Percentiles rank a stretch among this genome's conserved stretches.
These are phyloP conservation scores for Pyrenochaeta sp. DNA, from an alignment of 2,329 filamentous ascomycete genomes.

Conservation along the genomic window DNA sequence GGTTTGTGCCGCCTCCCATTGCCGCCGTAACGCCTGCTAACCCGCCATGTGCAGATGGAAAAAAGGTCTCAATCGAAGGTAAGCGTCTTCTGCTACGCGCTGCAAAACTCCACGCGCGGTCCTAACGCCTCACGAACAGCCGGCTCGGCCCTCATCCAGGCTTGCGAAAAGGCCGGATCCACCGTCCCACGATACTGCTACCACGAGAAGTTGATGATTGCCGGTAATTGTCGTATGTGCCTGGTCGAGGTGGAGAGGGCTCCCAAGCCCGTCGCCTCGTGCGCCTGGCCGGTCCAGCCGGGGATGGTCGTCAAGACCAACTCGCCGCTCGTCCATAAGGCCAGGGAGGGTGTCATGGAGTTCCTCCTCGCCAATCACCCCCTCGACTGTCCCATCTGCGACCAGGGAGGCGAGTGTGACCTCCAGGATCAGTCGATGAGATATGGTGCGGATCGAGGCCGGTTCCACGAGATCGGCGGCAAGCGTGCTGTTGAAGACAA, in stretches of 20 bases:
- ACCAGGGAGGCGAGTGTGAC: conserved; percentile 98
- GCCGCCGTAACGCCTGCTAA: conserved; percentile 41
- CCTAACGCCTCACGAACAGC: conserved; percentile 64
- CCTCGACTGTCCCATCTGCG: conserved; percentile 95
- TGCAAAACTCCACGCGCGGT: conserved; percentile 20
- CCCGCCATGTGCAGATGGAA: conserved; percentile 75
- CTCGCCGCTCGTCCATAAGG: conserved; percentile 95
- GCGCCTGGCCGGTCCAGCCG: conserved; percentile 97
- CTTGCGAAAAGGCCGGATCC: conserved; percentile 95
- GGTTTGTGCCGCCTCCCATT: conserved; percentile 64
- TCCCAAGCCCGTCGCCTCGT: conserved; percentile 96
- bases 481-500: conserved; percentile 99
- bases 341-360: conserved; percentile 98
- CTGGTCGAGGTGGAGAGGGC: conserved; percentile 96
- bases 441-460: conserved; percentile 93
- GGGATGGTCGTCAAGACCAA: conserved; percentile 99
- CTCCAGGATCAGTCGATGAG: conserved; percentile 99
- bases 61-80: conserved; percentile 98
- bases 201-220: conserved; percentile 99
- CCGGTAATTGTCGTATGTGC: conserved; percentile 99
- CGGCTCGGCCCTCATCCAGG: conserved; percentile 96
- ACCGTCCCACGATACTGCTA: conserved; percentile 98
- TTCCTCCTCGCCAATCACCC: conserved; percentile 97
- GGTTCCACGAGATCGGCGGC: conserved; percentile 94
- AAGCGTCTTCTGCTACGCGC: conserved; percentile 37